phyloP scores from a whole-genome alignment of 371 early-diverging fungal species.

The Mucor plumbeus region DNA sequence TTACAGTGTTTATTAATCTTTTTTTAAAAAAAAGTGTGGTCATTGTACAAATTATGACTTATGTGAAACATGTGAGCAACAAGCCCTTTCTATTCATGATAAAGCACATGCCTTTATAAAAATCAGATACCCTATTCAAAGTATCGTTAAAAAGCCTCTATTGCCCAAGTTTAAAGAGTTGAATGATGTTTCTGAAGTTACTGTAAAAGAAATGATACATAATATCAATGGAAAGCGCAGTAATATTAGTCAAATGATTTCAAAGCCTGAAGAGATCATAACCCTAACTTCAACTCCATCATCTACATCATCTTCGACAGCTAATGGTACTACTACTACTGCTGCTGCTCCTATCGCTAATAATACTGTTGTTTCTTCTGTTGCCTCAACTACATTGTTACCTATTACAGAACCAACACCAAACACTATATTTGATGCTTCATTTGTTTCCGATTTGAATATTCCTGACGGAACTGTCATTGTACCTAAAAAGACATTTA shows the following conservation, averaged over 20 bases:
- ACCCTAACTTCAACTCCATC: neutral
- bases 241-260: neutral
- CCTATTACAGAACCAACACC: neutral
- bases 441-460: conserved; percentile 72
- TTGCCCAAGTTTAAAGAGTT: conserved; percentile 21
- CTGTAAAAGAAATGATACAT: conserved; percentile 4
- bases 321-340: neutral
- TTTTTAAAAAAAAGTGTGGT: conserved; percentile 48
- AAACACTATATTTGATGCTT: conserved; percentile 28
- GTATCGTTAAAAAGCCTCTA: conserved; percentile 1
- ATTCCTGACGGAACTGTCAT: conserved; percentile 69
- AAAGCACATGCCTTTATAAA: conserved; percentile 59
- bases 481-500: conserved; percentile 25
- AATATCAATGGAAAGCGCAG: neutral
- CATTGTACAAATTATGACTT: conserved; percentile 62
- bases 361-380: neutral
- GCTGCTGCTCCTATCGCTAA: neutral
- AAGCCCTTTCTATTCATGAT: conserved; percentile 39
- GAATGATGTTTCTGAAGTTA: neutral
- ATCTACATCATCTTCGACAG: neutral
- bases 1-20: neutral
- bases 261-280: conserved; percentile 12
- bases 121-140: conserved; percentile 40
- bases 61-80: conserved; percentile 61
- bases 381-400: neutral